Evolutionary conservation across 306 rosid genomes (phyloP).

Genomic region (Albizia julibrissin): DNA sequence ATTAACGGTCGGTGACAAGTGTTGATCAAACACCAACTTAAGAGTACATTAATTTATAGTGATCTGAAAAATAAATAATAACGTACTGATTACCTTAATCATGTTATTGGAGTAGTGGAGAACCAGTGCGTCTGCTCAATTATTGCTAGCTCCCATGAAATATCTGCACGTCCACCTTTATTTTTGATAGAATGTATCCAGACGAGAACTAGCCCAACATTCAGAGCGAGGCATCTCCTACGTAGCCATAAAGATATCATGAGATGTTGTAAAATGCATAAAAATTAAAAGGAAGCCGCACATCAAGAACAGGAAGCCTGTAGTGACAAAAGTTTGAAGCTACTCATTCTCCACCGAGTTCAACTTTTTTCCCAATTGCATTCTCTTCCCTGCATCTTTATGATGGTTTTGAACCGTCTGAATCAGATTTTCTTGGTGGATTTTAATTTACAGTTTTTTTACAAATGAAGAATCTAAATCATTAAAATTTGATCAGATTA

Average conservation of each 20-base stretch:
- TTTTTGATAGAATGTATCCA: slow-evolving; percentile 34
- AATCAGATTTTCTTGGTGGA: neutral
- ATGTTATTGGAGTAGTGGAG: neutral
- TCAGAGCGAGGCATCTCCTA: slow-evolving; percentile 25
- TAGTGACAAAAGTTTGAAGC: neutral
- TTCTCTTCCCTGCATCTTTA: neutral
- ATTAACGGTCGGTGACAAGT: too few relatives aligned
- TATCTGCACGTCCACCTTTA: neutral
- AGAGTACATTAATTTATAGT: too few relatives aligned
- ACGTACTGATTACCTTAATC: too few relatives aligned
- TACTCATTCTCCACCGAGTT: neutral
- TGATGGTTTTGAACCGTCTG: neutral
- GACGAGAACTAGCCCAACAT: slow-evolving; percentile 44
- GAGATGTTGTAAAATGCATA: too few relatives aligned
- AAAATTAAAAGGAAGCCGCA: too few relatives aligned
- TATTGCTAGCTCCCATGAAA: slow-evolving; percentile 6
- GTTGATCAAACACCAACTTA: too few relatives aligned
- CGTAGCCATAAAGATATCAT: neutral
- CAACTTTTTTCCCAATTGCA: neutral
- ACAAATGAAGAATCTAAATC: neutral
- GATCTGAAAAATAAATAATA: too few relatives aligned
- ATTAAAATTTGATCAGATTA: neutral
- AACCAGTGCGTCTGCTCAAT: slow-evolving; percentile 9
- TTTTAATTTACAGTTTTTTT: too few relatives aligned
- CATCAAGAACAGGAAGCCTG: neutral